phyloP scores from a whole-genome alignment of 2,329 filamentous ascomycete species.

The Coccinonectria pachysandricola region DNA sequence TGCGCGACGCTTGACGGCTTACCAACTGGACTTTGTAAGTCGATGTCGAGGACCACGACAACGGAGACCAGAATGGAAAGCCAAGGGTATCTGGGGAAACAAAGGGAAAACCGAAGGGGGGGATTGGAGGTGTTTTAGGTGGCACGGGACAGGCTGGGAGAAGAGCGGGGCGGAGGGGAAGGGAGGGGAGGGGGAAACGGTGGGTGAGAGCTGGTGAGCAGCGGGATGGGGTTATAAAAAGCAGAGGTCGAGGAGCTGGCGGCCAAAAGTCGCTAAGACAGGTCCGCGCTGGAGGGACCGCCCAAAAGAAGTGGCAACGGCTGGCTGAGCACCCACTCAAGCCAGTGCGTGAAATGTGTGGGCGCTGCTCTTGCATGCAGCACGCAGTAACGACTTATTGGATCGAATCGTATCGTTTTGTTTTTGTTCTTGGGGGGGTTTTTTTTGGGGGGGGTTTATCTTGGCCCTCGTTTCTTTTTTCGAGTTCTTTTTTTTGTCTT shows the following conservation, averaged over 20 bases:
- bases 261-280: constrained; percentile 10
- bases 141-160: constrained; percentile 21
- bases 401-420: too few relatives aligned
- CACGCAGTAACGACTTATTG: too few relatives aligned
- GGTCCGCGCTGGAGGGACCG: too few relatives aligned
- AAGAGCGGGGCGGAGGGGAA: constrained; percentile 9
- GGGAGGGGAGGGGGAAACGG: constrained; percentile 14
- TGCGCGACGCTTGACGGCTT: constrained; percentile 6
- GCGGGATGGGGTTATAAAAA: constrained; percentile 21
- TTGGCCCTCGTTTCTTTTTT: too few relatives aligned
- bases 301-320: too few relatives aligned
- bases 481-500: too few relatives aligned
- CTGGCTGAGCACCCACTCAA: too few relatives aligned
- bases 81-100: constrained; percentile 23
- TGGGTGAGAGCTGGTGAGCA: constrained; percentile 18
- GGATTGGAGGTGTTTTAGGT: constrained; percentile 20
- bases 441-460: too few relatives aligned
- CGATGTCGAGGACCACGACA: constrained; percentile 11
- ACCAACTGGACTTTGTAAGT: constrained; percentile 15
- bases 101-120: constrained; percentile 21
- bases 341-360: too few relatives aligned
- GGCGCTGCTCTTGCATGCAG: too few relatives aligned
- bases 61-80: constrained; percentile 15
- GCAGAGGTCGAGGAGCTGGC: too few relatives aligned
- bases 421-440: too few relatives aligned